These are phyloP conservation scores for Stephania cephalantha DNA, from an alignment of 164 flowering plant species.

Conservation along the genomic window DNA sequence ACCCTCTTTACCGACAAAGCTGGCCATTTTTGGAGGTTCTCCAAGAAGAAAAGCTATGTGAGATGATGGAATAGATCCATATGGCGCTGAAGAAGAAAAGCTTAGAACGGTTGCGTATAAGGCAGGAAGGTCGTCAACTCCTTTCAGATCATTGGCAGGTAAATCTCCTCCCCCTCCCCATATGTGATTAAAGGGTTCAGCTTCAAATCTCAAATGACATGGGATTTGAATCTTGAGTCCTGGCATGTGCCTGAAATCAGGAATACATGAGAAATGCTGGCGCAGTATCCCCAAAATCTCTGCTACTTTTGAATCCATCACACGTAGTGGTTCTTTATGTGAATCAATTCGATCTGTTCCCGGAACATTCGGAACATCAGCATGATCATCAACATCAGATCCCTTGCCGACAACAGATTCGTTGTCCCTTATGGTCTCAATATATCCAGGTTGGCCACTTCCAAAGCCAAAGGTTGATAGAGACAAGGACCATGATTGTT, in stretches of 20 bases:
- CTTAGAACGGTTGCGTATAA: constrained; percentile 72
- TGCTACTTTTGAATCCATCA: constrained; percentile 77
- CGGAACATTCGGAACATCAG: constrained; percentile 18
- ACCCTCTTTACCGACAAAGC: constrained; percentile 18
- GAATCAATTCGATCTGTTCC: constrained; percentile 26
- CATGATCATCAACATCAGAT: constrained; percentile 24
- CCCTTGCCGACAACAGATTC: constrained; percentile 22
- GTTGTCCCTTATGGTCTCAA: constrained; percentile 40
- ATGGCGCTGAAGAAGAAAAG: constrained; percentile 80
- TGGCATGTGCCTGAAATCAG: constrained; percentile 74
- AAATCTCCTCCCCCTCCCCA: constrained; percentile 46
- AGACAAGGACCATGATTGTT: constrained; percentile 81
- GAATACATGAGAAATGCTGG: constrained; percentile 72
- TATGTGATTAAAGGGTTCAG: constrained; percentile 53
- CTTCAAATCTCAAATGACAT: constrained; percentile 61
- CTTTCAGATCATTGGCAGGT: constrained; percentile 24
- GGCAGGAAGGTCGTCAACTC: constrained; percentile 59
- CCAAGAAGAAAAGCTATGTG: constrained; percentile 85
- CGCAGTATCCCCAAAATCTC: constrained; percentile 53
- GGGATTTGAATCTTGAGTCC: constrained; percentile 68
- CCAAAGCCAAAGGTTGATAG: constrained; percentile 39
- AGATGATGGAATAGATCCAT: constrained; percentile 68
- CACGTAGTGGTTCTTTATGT: constrained; percentile 56
- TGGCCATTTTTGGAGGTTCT: constrained; percentile 29
- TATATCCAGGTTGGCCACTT: constrained; percentile 22